A percentile compares a stretch with the other conserved stretches of the same genome.
Conservation (phyloP, 108 stramenopile genomes). For the Stephanodiscus triporus region DNA sequence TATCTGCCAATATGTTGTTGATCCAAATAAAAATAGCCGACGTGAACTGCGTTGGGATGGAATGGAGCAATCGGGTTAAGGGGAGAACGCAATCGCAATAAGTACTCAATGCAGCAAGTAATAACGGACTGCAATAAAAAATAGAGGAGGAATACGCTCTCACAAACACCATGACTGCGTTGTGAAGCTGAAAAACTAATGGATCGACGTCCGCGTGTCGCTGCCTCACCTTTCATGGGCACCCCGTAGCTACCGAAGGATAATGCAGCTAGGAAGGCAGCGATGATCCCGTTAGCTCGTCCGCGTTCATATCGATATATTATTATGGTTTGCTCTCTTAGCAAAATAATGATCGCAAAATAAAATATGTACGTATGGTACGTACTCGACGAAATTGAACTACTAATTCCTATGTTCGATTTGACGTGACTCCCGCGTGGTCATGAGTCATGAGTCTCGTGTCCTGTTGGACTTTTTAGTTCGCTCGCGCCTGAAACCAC, state of each 20-base stretch:
- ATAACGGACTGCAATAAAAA: not conserved
- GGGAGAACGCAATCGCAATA: not conserved
- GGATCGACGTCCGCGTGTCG: constrained; percentile 73
- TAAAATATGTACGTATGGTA: no score
- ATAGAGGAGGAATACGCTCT: not conserved
- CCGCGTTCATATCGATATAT: constrained; percentile 22
- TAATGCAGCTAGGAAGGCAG: constrained; percentile 62
- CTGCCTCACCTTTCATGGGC: constrained; percentile 75
- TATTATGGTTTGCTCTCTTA: no score
- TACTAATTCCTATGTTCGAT: no score
- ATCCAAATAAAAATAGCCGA: constrained; percentile 33
- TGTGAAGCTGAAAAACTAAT: constrained; percentile 86
- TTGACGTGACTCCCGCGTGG: no score
- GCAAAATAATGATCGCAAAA: no score
- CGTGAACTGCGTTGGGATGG: constrained; percentile 7
- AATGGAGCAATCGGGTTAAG: not conserved
- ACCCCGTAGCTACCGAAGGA: constrained; percentile 87
- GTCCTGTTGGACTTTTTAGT: no score
- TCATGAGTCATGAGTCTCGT: no score
- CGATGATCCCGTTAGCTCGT: constrained; percentile 38
- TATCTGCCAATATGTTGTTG: constrained; percentile 41
- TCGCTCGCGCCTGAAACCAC: no score
- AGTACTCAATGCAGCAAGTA: no score
- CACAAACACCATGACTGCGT: constrained; percentile 50
- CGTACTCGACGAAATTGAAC: no score